Evolutionary conservation across 2,329 filamentous ascomycete genomes (phyloP).

Genomic region (Bertia moriformis): DNA sequence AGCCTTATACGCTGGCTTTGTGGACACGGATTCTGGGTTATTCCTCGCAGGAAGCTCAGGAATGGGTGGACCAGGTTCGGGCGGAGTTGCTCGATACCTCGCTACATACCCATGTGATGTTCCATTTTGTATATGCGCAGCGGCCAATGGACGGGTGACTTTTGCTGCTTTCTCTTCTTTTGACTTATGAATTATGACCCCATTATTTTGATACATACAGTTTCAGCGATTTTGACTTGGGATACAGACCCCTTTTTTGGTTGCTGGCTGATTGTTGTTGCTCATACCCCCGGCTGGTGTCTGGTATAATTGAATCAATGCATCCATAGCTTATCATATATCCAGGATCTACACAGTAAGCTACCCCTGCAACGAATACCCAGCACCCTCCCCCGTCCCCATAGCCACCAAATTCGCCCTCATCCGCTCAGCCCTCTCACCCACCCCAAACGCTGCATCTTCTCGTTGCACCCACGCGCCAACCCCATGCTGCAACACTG

Average conservation of each 20-base stretch:
- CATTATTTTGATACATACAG: too few species aligned
- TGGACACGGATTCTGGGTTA: not conserved
- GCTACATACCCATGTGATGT: not conserved
- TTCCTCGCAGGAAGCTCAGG: not conserved
- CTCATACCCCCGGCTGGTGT: too few species aligned
- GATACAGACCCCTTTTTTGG: too few species aligned
- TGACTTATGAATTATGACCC: too few species aligned
- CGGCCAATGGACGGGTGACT: not conserved
- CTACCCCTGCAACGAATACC: conserved; percentile 23
- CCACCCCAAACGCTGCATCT: conserved; percentile 20
- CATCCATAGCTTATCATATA: too few species aligned
- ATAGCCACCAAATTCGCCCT: conserved; percentile 24
- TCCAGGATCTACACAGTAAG: too few species aligned
- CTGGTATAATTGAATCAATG: too few species aligned
- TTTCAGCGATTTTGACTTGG: too few species aligned
- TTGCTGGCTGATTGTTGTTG: too few species aligned
- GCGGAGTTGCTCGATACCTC: not conserved
- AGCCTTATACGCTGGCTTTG: not conserved
- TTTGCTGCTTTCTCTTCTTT: too few species aligned
- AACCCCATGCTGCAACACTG: conserved; percentile 26
- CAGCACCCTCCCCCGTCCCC: conserved; percentile 25
- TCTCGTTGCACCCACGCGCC: conserved; percentile 24
- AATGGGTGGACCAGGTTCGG: not conserved
- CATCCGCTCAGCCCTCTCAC: conserved; percentile 23
- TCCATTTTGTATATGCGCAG: not conserved